Evolutionary conservation across 1,139 yeast species (phyloP).

Genomic region (Pichia cactophila): DNA sequence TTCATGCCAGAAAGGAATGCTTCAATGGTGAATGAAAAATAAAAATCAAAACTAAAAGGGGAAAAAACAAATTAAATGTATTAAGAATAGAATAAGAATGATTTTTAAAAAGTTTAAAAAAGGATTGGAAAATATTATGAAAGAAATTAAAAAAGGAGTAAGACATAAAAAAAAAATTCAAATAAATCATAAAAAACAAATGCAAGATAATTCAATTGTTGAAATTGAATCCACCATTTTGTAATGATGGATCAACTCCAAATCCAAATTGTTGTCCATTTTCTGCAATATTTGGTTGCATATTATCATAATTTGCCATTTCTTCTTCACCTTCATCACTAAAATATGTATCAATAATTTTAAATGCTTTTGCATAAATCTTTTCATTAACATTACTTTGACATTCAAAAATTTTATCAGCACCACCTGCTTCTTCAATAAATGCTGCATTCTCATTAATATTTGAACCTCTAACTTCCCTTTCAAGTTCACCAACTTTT

Average conservation of each 20-base stretch:
- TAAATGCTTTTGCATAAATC: conserved; percentile 85
- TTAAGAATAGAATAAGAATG: too few relatives aligned
- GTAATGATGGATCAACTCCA: conserved; percentile 50
- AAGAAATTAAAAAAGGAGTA: conserved; percentile 1
- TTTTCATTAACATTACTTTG: conserved; percentile 88
- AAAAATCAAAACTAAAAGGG: too few relatives aligned
- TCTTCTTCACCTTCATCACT: conserved; percentile 70
- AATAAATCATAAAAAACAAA: not conserved
- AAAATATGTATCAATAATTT: conserved; percentile 85
- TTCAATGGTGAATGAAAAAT: too few relatives aligned
- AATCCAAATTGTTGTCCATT: conserved; percentile 79
- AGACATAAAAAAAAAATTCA: not conserved
- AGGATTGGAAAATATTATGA: not conserved
- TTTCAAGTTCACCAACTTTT: conserved; percentile 90
- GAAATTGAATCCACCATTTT: conserved; percentile 44
- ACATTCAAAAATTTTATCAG: conserved; percentile 91
- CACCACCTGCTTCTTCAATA: conserved; percentile 97
- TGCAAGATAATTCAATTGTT: conserved; percentile 12
- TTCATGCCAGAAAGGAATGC: too few relatives aligned
- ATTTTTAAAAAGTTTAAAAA: conserved; percentile 1
- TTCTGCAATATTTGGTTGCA: conserved; percentile 61
- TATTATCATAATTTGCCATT: conserved; percentile 46
- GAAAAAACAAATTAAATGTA: too few relatives aligned
- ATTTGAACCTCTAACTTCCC: conserved; percentile 60
- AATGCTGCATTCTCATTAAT: conserved; percentile 82